phyloP scores from a whole-genome alignment of 2,329 filamentous ascomycete species.

The Aspergillus aculeatinus region DNA sequence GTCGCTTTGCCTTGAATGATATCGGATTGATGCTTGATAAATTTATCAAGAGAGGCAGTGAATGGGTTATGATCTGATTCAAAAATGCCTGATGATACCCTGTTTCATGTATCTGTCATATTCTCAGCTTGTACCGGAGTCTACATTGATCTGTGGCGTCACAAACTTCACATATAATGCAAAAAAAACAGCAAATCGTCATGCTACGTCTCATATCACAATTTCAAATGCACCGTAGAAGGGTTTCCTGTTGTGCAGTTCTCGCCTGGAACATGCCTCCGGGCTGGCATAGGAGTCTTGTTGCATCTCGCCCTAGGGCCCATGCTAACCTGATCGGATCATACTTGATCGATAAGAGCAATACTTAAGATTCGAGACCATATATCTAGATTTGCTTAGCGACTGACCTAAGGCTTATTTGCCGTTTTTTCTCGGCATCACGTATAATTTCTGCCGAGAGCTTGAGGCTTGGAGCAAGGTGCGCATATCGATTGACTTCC shows the following conservation, averaged over 20 bases:
- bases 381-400: neutral
- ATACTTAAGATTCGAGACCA: too few species aligned
- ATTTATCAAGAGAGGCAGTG: constrained; percentile 91
- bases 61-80: constrained; percentile 73
- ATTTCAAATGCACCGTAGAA: too few species aligned
- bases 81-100: neutral
- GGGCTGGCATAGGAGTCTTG: too few species aligned
- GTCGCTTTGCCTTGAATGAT: constrained; percentile 88
- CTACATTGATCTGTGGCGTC: too few species aligned
- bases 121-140: neutral
- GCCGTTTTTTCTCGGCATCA: constrained; percentile 72
- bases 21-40: constrained; percentile 86
- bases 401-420: constrained; percentile 40
- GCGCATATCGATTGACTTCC: constrained; percentile 72
- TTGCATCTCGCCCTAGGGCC: too few species aligned
- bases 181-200: too few species aligned
- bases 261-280: too few species aligned
- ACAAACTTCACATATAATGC: too few species aligned
- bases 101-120: neutral
- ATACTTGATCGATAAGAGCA: too few species aligned
- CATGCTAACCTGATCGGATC: too few species aligned
- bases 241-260: too few species aligned
- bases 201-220: too few species aligned
- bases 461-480: constrained; percentile 72
- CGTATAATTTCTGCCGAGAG: constrained; percentile 78